Base-by-base conservation (phyloP, 495 filamentous ascomycete species). In the Lasiosphaeria miniovina region DNA sequence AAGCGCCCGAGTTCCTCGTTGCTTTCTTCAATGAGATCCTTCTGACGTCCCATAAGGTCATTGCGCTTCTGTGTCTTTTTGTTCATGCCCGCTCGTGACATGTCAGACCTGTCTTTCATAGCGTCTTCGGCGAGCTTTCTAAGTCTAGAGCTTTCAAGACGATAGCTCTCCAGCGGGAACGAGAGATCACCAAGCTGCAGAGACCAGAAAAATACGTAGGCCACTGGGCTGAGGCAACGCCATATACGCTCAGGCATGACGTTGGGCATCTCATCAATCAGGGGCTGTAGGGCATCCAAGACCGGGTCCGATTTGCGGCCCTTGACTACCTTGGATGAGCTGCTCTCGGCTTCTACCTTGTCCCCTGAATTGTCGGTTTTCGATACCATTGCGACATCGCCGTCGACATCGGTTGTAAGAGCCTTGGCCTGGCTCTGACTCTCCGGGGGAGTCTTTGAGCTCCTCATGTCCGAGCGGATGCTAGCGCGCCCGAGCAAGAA, bases 181-280 rank as follows among this genome's bases (percentile, higher is more conserved):
- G 84, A 79, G 36, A 99, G 76, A 70, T 98, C 94, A 32, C 87
- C 84, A 12, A 92, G 82, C 31, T 90, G 84, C 14, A 96, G 80
- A 51, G 91, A 87, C 95, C 95, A 99, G 77, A 99, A 99, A 3
- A 90, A 89, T 35, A 90, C 86, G 68, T 91, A 96, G 69, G 96
- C 95, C 36, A 85, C 80, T 2, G 88, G 76, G 49, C 84, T 92
- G 48, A 96, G 74, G 9, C 80, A 77, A 17, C 83, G 78, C 82
- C 87, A 91, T 1, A 82, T 82, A 24, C 84, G 78, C 8, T 78
- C 63, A 3, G 90, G 83, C n/a, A 93, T 64, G 1, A 81, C 74
- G 4, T 74, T 76, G 56, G 82, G 80, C 24, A 96, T 78, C 51
- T 85, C 75, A 12, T 88, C 80, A 58, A 92, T 89, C 6, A 97